A percentile compares a stretch with the other conserved stretches of the same genome.
These are phyloP conservation scores for Sporothrix pallida DNA, from an alignment of 2,329 filamentous ascomycete genomes.

Conservation along the genomic window DNA sequence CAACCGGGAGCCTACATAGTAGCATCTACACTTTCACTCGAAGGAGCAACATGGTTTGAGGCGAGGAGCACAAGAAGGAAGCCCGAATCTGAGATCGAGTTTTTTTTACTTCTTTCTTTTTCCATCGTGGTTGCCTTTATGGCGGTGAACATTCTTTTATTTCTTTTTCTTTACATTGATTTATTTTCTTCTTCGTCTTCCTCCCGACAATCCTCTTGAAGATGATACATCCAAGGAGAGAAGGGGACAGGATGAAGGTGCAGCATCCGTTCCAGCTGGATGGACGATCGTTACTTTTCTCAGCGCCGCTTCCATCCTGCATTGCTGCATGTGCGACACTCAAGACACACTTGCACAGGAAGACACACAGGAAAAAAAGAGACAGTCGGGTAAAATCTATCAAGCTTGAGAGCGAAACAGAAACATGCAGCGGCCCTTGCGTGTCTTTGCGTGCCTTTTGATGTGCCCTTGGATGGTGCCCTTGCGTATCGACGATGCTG, in stretches of 20 bases:
- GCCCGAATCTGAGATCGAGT: background rate
- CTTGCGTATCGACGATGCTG: background rate
- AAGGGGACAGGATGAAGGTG: background rate
- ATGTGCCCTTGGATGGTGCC: background rate
- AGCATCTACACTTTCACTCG: background rate
- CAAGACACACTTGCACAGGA: background rate
- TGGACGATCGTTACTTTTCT: constrained; percentile 3
- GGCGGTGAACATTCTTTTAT: constrained; percentile 3
- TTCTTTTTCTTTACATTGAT: background rate
- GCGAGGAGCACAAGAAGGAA: background rate
- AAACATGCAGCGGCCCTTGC: constrained; percentile 4
- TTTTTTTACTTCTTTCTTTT: background rate
- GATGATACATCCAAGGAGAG: background rate
- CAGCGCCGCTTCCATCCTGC: background rate
- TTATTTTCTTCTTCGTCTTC: background rate
- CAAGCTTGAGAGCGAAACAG: background rate
- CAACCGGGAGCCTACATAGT: background rate
- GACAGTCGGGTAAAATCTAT: background rate
- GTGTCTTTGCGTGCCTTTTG: background rate
- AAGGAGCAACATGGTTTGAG: background rate
- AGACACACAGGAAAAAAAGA: background rate
- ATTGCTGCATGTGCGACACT: no score
- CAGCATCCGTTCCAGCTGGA: background rate
- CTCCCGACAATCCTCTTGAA: background rate
- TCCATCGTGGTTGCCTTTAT: background rate